phyloP scores from a whole-genome alignment of 768 basidiomycete species.

The Mycena floridula region DNA sequence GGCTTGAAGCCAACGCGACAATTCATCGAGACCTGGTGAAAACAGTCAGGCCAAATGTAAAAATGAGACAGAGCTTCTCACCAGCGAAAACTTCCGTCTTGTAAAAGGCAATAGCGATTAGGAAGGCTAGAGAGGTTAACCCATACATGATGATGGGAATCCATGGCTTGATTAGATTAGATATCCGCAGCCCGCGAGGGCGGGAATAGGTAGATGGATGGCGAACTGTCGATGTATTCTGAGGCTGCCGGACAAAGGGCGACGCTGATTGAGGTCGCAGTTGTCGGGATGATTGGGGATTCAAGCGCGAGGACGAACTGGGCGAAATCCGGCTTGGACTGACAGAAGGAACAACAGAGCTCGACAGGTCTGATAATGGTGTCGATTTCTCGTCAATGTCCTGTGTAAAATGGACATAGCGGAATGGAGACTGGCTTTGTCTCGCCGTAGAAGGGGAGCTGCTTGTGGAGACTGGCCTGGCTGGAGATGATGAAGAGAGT shows the following conservation, averaged over 20 bases:
- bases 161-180: slow-evolving; percentile 65
- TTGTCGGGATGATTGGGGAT: not conserved
- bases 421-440: slow-evolving; percentile 7
- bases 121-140: slow-evolving; percentile 69
- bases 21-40: slow-evolving; percentile 65
- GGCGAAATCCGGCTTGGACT: not conserved
- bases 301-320: not conserved
- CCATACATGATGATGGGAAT: slow-evolving; percentile 73
- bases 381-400: slow-evolving; percentile 1
- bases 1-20: slow-evolving; percentile 71
- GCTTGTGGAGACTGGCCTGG: slow-evolving; percentile 2
- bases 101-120: slow-evolving; percentile 80
- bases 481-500: slow-evolving; percentile 10
- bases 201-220: slow-evolving; percentile 27
- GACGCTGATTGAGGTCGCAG: no score
- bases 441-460: not conserved
- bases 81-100: slow-evolving; percentile 77
- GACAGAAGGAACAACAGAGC: not conserved
- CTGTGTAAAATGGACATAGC: slow-evolving; percentile 2
- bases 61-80: slow-evolving; percentile 29
- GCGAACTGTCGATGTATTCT: not conserved
- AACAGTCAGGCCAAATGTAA: slow-evolving; percentile 5
- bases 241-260: not conserved
- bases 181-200: slow-evolving; percentile 47
- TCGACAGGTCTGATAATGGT: not conserved